Base-by-base conservation (phyloP, 2,329 filamentous ascomycete species). In the Cordyceps javanica region DNA sequence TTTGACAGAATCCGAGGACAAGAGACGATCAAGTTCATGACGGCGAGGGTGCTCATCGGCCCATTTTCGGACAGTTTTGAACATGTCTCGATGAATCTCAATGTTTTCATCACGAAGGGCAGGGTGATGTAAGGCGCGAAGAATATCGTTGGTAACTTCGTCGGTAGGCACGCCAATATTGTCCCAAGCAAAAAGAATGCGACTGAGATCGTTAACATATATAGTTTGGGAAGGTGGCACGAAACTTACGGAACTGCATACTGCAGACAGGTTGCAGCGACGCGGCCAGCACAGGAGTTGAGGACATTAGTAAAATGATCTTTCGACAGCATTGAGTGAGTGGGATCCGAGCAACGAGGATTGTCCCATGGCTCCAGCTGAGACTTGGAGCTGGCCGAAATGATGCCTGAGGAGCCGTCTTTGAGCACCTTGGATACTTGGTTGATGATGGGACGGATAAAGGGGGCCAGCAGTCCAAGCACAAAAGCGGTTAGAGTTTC, bases 401-500 rank as follows among this genome's bases (percentile, higher is more conserved):
- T 85, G 65, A 87, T 77, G 23, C 84, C 82, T 0, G 89, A 88
- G 10, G 91, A 96, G 4, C 94, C 93, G 25, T 87, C 82, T 74
- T 97, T 96, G 26, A 99, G 79, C 34, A 85, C 83, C 67, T 92
- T 86, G 23, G 91, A 93, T 5, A 93, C 91, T 55, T 89, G 84
- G 54, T 87, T 88, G 71, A 99, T 97, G 68, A 99, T 88, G 11
- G 94, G 94, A 57, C 91, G 85, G 61, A 99, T 82, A 71, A 95
- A 97, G 0, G 94, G 94, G 0, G 94, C 90, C 19, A 99, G 80
- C 1, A 99, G 82, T 6, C 91, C 92, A 61, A 99, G 82, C 52
- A 99, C 84, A 69, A 97, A 97, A 7, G 96, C 81, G 0, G 93
- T 96, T 41, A 99, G 78, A 1, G 89, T 93, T 75, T 99, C 94